These are phyloP conservation scores for Chrysoporthe deuterocubensis DNA, from an alignment of 2,329 filamentous ascomycete species.

Conservation along the genomic window DNA sequence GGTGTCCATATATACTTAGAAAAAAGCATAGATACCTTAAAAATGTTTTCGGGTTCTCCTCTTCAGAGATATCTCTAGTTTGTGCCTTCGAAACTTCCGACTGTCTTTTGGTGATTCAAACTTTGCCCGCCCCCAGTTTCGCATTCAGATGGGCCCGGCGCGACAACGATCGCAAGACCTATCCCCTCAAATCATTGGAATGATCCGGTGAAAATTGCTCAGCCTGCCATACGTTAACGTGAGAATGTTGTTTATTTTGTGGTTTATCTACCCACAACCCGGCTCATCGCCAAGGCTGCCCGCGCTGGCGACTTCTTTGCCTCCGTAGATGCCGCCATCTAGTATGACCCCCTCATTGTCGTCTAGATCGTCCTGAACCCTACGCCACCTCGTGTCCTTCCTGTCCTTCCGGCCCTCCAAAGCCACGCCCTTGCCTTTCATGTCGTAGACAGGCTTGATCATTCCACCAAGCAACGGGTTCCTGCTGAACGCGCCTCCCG, in stretches of 20 bases:
- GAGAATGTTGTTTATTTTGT: background rate
- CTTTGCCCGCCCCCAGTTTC: too few relatives aligned
- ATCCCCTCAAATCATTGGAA: background rate
- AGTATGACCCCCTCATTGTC: slow-evolving; percentile 64
- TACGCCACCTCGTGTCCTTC: slow-evolving; percentile 54
- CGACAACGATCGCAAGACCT: too few relatives aligned
- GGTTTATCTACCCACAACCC: slow-evolving; percentile 39
- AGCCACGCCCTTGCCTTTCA: slow-evolving; percentile 54
- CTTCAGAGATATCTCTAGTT: too few relatives aligned
- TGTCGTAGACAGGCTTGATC: slow-evolving; percentile 66
- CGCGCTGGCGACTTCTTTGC: slow-evolving; percentile 32
- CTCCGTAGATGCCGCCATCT: slow-evolving; percentile 58
- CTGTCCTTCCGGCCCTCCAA: slow-evolving; percentile 48
- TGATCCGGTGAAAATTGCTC: background rate
- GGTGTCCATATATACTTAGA: slow-evolving; percentile 21
- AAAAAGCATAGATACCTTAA: slow-evolving; percentile 29
- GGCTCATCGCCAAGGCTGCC: slow-evolving; percentile 42
- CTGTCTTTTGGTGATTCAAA: background rate
- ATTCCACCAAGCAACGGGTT: slow-evolving; percentile 70
- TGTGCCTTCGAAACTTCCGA: background rate
- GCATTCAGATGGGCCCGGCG: too few relatives aligned
- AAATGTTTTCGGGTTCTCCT: slow-evolving; percentile 21
- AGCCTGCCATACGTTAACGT: background rate
- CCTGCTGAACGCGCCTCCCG: slow-evolving; percentile 66
- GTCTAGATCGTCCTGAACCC: slow-evolving; percentile 63